Percentiles rank a stretch among this genome's conserved stretches.
Conservation (phyloP, 2,329 filamentous ascomycete genomes). For the Diaporthe nobilis region DNA sequence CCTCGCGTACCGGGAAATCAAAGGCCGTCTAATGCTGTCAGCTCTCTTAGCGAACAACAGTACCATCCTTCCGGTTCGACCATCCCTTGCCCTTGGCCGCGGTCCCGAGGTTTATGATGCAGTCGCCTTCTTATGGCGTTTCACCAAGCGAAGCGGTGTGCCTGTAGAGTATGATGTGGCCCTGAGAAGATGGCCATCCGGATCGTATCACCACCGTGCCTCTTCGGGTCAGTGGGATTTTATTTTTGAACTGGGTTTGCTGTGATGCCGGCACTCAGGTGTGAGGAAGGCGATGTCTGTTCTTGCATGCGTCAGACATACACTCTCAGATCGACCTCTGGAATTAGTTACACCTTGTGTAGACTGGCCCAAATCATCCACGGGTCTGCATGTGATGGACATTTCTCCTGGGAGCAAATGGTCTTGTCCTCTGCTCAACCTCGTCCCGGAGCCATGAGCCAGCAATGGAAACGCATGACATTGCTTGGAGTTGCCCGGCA, state of each 20-base stretch:
- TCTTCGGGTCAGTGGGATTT: background rate
- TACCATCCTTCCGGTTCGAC: background rate
- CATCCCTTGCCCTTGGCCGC: background rate
- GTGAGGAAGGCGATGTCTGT: background rate
- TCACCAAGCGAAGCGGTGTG: background rate
- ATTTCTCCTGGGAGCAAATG: background rate
- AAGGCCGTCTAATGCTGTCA: background rate
- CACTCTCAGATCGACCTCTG: too few species aligned
- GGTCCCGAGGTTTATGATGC: too few species aligned
- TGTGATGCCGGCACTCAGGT: too few species aligned
- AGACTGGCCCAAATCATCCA: background rate
- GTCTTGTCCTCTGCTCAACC: background rate
- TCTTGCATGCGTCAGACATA: background rate
- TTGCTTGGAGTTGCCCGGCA: background rate
- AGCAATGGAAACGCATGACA: background rate
- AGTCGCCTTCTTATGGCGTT: background rate
- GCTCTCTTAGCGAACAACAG: background rate
- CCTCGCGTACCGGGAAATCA: background rate
- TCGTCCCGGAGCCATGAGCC: background rate
- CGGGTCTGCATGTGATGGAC: background rate
- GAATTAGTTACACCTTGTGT: background rate
- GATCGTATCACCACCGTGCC: background rate
- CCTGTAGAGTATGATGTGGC: too few species aligned
- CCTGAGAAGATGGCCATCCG: background rate
- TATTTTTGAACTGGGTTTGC: background rate